Base-by-base conservation (phyloP, 2,329 filamentous ascomycete genomes). In the Neoscytalidium dimidiatum region DNA sequence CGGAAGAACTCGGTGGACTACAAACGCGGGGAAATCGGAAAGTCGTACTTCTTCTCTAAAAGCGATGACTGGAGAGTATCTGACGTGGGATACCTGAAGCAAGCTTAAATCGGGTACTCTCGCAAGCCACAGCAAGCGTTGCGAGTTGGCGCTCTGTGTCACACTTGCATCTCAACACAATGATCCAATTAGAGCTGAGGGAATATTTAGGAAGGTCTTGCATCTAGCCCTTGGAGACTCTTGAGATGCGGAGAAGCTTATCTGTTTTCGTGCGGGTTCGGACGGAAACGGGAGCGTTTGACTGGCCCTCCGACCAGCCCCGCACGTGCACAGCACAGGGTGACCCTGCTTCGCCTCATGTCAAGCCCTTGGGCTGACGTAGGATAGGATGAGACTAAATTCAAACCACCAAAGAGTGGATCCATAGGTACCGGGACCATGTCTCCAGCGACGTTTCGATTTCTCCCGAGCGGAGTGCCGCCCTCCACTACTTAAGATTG, bases 241-340 rank as follows among this genome's bases (percentile, higher is more conserved):
- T 13, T 43, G 23, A 8, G 21, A 17, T 57, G 52, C 35, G 52
- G 52, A 57, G 52, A 57, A 57, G 52, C 52, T 57, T 57, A 43
- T 43, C 33, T 57, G 17, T 57, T 57, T 57, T 57, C 52, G 52
- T 19, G 33, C 52, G 52, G 52, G 52, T 57, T 57, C 35, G 52
- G 52, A 57, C 52, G 35, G 52, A 23, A 57, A 57, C 52, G 52
- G 52, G 14, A 57, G 14, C 9, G 52, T 41, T 57, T 57, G 21
- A 57, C 52, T 57, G 52, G 52, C 52, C 43, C 52, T 33, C 33
- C 52, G 52, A 21, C 3, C 52, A 41, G n/a, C 52, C 52, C 52
- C 33, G 52, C 33, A 57, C 52, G 52, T 56, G 51, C 31, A 29
- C 29, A 9, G 28, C n/a, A 26, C 48, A 52, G 48, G 28, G 11